Percentiles rank a stretch among this genome's conserved stretches.
Conservation (phyloP, 148 eudicot genomes). For the Chenopodium quinoa region DNA sequence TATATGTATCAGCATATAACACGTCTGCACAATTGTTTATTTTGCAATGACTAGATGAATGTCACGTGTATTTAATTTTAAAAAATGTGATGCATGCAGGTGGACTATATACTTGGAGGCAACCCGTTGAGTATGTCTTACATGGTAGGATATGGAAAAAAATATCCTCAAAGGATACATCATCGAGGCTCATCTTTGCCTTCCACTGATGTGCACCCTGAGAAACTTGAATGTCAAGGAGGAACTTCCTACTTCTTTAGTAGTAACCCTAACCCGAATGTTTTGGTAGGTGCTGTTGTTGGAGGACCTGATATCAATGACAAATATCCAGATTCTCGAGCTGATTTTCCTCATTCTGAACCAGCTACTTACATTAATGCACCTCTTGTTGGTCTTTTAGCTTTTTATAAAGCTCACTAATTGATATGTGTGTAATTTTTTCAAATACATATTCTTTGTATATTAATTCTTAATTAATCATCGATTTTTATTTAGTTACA, state of each 20-base stretch:
- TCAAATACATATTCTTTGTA: slow-evolving; percentile 5
- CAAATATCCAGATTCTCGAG: slow-evolving; percentile 39
- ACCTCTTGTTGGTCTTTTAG: slow-evolving; percentile 59
- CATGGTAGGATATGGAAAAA: slow-evolving; percentile 66
- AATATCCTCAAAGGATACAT: slow-evolving; percentile 53
- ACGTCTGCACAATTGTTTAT: not conserved
- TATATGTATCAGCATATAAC: not conserved
- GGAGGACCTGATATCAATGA: slow-evolving; percentile 57
- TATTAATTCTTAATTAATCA: not conserved
- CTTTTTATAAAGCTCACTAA: slow-evolving; percentile 41
- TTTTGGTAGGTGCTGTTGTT: slow-evolving; percentile 53
- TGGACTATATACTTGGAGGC: slow-evolving; percentile 59
- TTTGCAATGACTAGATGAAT: not conserved
- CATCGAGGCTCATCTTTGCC: slow-evolving; percentile 67
- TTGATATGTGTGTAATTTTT: not conserved
- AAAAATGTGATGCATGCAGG: slow-evolving; percentile 34
- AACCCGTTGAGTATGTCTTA: slow-evolving; percentile 64
- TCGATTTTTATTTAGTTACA: not conserved
- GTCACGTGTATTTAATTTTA: not conserved
- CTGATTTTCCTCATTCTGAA: slow-evolving; percentile 38
- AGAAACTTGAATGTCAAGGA: slow-evolving; percentile 34
- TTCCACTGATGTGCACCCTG: slow-evolving; percentile 33
- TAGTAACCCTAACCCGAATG: slow-evolving; percentile 43
- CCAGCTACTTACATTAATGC: slow-evolving; percentile 70
- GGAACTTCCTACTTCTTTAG: slow-evolving; percentile 47